Conservation (phyloP, 2,329 filamentous ascomycete species). For the Graphilbum ipis-grandicollis region DNA sequence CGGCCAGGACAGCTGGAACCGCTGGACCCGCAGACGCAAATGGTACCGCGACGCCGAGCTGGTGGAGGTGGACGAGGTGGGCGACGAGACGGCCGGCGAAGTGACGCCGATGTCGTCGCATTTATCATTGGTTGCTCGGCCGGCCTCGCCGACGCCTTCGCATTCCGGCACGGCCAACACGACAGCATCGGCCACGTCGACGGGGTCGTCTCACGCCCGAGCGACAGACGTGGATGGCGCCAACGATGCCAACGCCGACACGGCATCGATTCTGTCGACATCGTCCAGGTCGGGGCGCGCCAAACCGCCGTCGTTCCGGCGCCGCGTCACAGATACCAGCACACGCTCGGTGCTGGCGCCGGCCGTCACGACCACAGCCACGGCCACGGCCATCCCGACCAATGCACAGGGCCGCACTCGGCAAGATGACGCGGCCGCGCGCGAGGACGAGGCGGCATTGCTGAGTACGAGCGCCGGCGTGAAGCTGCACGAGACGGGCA, state of each 20-base stretch:
- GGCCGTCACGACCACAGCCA: constrained; percentile 1
- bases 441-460: constrained; percentile 22
- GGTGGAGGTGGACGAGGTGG: constrained; percentile 51
- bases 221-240: constrained; percentile 2
- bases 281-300: constrained; percentile 24
- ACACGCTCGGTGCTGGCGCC: constrained; percentile 14
- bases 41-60: constrained; percentile 96
- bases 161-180: constrained; percentile 2
- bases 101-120: constrained; percentile 17
- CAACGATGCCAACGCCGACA: constrained; percentile 18
- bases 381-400: constrained; percentile 7
- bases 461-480: constrained; percentile 29
- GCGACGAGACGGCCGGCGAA: constrained; percentile 14
- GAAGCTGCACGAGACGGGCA: constrained; percentile 33
- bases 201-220: background rate
- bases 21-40: constrained; percentile 83
- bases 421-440: constrained; percentile 23
- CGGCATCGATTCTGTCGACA: constrained; percentile 27
- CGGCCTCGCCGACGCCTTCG: constrained; percentile 3
- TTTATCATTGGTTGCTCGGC: constrained; percentile 4
- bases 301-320: constrained; percentile 21
- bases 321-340: constrained; percentile 17
- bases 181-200: constrained; percentile 2
- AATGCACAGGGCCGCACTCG: constrained; percentile 15
- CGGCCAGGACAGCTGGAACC: constrained; percentile 78